These are phyloP conservation scores for Fusarium foetens DNA, from an alignment of 2,329 filamentous ascomycete genomes.

Conservation along the genomic window DNA sequence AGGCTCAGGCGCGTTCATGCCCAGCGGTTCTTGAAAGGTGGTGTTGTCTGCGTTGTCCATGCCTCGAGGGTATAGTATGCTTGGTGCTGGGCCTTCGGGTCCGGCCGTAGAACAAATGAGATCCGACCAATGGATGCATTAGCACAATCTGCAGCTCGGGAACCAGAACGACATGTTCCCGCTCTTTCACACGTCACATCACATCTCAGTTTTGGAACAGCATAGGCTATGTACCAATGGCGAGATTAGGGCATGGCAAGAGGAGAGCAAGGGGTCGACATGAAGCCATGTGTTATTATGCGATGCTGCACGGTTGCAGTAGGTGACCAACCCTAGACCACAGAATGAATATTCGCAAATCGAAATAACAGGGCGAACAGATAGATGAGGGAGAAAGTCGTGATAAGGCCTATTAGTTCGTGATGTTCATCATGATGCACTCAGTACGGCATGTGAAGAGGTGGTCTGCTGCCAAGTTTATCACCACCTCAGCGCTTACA, in stretches of 20 bases:
- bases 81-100: slow-evolving; percentile 12
- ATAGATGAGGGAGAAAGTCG: slow-evolving; percentile 1
- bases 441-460: slow-evolving; percentile 15
- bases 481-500: slow-evolving; percentile 17
- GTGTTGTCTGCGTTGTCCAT: slow-evolving; percentile 41
- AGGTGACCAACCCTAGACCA: slow-evolving; percentile 33
- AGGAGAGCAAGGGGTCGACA: slow-evolving; percentile 13
- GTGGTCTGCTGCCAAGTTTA: slow-evolving; percentile 37
- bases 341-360: slow-evolving; percentile 19
- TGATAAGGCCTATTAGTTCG: not conserved
- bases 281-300: slow-evolving; percentile 24
- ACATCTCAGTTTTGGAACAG: slow-evolving; percentile 26
- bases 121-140: slow-evolving; percentile 30
- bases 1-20: slow-evolving; percentile 42
- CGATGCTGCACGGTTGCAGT: slow-evolving; percentile 11
- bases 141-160: slow-evolving; percentile 39
- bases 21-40: slow-evolving; percentile 36
- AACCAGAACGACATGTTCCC: slow-evolving; percentile 34
- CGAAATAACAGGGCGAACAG: not conserved
- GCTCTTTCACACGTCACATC: slow-evolving; percentile 35
- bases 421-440: slow-evolving; percentile 8
- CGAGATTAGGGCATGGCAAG: slow-evolving; percentile 25
- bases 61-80: slow-evolving; percentile 7
- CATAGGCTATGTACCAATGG: slow-evolving; percentile 30
- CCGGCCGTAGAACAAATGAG: slow-evolving; percentile 29